Conservation (phyloP, 306 rosid genomes). For the Boehmeria nivea region DNA sequence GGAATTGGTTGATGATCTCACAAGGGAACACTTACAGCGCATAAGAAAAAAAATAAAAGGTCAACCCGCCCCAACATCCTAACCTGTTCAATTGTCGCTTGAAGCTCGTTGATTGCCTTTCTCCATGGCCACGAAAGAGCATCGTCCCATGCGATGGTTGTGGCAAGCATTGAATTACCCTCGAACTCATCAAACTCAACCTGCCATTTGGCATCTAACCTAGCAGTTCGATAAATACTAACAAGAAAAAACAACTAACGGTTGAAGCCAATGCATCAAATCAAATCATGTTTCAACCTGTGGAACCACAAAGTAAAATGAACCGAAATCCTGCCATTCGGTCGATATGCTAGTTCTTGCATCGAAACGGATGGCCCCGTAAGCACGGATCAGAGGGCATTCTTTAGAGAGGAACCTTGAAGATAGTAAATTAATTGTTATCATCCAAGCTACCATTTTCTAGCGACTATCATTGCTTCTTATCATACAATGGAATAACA, state of each 20-base stretch:
- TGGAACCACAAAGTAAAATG: constrained; percentile 89
- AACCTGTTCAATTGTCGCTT: constrained; percentile 65
- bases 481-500: not conserved
- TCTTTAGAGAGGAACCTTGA: constrained; percentile 72
- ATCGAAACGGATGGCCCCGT: constrained; percentile 85
- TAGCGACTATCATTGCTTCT: no score
- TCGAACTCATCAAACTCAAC: constrained; percentile 92
- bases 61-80: no score
- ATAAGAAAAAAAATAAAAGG: not conserved
- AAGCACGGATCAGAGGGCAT: constrained; percentile 84
- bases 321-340: constrained; percentile 81
- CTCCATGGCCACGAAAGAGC: constrained; percentile 67
- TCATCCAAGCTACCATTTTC: no score
- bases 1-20: not conserved
- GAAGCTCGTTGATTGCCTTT: constrained; percentile 57
- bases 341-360: constrained; percentile 56
- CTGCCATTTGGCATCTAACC: constrained; percentile 67
- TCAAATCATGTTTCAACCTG: constrained; percentile 55
- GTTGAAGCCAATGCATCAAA: constrained; percentile 26
- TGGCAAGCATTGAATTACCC: constrained; percentile 70
- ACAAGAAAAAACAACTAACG: constrained; percentile 22
- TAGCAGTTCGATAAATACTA: constrained; percentile 52
- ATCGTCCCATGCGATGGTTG: constrained; percentile 86
- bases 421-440: constrained; percentile 1
- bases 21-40: no score